Evolutionary conservation across 306 rosid genomes (phyloP), one percentile per base, ranked within the genome.

Genomic region (Cucurbita pepo): DNA sequence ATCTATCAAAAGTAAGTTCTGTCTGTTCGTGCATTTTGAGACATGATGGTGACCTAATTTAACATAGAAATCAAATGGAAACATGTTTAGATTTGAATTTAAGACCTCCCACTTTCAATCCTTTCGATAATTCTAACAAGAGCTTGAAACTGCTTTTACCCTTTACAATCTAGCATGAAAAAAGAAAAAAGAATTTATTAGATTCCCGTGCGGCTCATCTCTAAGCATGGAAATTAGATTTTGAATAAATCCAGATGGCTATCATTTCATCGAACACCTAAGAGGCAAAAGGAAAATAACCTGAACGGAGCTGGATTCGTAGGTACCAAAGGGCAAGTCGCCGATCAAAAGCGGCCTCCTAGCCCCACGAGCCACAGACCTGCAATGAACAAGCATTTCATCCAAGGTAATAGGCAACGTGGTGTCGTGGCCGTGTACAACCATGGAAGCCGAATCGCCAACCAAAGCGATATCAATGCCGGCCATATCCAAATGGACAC

Each of bases 381-480:
- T 92, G 51, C 94, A 93, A 72, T 90, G 97, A 48, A 87, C 89
- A 12, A 93, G 95, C 86, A 89, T 89, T 57, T 91, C 91, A 1
- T 89, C 90, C 6, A 91, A 77, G 0, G 83, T 76, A 43, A 91
- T 91, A 0, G 97, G 93, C 6, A 91, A 85, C 0, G 96, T 91
- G 57, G 97, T 91, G 77, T 91, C 91, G 30, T 91, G 80, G 1
- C 97, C 98, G n/a, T 90, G 98, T 15, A 94, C 97, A 14, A 90
- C 98, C 98, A 94, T 94, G 76, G 98, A 61, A 0, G 88, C 96
- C 7, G 98, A 94, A 75, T 94, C 98, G 0, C 98, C 97, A 18
- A 90, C 98, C 5, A 94, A 85, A 22, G 88, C 86, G 8, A 94
- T 53, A 72, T 91, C 93, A 10, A 91, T 79, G 8, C 77, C 87